Conservation (phyloP, 2,329 filamentous ascomycete genomes). For the Blastomyces emzantsi region DNA sequence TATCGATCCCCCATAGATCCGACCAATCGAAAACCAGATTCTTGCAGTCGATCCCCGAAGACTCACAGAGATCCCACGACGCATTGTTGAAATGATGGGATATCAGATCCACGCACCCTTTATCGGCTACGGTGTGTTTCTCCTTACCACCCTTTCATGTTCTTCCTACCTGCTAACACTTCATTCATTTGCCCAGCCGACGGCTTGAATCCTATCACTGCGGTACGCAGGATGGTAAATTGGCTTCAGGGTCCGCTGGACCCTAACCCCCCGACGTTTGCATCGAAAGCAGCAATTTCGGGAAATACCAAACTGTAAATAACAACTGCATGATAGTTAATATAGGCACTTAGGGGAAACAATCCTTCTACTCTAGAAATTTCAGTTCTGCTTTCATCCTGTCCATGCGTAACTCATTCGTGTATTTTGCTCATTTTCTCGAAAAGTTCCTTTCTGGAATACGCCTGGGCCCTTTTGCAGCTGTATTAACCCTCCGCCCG, state of each 20-base stretch:
- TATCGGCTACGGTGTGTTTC: constrained; percentile 24
- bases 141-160: neutral
- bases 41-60: constrained; percentile 27
- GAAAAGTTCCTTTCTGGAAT: neutral
- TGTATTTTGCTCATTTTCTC: neutral
- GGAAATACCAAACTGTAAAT: constrained; percentile 1
- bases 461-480: too few relatives aligned
- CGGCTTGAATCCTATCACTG: constrained; percentile 23
- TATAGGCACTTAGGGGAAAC: neutral
- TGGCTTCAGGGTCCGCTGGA: constrained; percentile 25
- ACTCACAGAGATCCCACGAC: constrained; percentile 22
- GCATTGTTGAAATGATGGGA: constrained; percentile 30
- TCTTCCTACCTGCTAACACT: neutral
- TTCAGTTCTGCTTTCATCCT: neutral
- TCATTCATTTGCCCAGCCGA: constrained; percentile 18
- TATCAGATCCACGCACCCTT: constrained; percentile 26
- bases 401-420: neutral
- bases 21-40: constrained; percentile 27
- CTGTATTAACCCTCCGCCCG: too few relatives aligned
- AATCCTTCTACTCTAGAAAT: neutral
- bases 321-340: neutral
- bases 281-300: constrained; percentile 1
- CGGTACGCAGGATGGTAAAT: constrained; percentile 22
- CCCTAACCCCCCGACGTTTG: constrained; percentile 23
- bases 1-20: constrained; percentile 16